Evolutionary conservation across 176 grass and related monocot genomes (phyloP).

Genomic region (Urochloa ruziziensis): DNA sequence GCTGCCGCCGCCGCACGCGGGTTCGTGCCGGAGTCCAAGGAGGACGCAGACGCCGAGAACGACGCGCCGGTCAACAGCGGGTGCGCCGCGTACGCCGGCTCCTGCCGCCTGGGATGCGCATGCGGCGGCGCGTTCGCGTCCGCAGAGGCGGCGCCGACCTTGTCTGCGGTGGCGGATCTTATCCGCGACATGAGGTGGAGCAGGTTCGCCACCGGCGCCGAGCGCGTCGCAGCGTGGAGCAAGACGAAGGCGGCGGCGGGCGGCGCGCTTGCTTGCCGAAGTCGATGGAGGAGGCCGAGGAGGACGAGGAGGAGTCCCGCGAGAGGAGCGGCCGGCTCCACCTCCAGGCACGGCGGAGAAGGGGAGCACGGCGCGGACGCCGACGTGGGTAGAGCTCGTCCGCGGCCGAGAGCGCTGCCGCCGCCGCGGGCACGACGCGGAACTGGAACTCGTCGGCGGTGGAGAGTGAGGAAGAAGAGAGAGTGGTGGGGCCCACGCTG

Average conservation of each 20-base stretch:
- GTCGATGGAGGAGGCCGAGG: slow-evolving; percentile 42
- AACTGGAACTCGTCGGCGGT: slow-evolving; percentile 61
- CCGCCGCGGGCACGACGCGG: slow-evolving; percentile 37
- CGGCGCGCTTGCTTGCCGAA: slow-evolving; percentile 24
- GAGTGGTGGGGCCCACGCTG: too few relatives aligned
- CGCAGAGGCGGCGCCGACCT: not conserved
- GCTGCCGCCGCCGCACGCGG: not conserved
- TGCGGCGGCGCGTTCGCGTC: not conserved
- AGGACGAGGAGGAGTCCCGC: slow-evolving; percentile 37
- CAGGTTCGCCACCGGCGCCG: slow-evolving; percentile 41
- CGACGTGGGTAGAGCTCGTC: slow-evolving; percentile 47
- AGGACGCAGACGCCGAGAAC: slow-evolving; percentile 45
- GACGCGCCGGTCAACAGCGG: slow-evolving; percentile 39
- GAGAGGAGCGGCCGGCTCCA: slow-evolving; percentile 44
- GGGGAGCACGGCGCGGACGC: not conserved
- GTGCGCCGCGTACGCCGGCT: not conserved
- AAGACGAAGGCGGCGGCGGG: not conserved
- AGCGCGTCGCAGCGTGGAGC: slow-evolving; percentile 35
- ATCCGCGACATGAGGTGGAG: slow-evolving; percentile 36
- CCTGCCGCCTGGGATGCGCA: not conserved
- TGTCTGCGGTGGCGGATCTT: not conserved
- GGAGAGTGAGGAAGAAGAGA: too few relatives aligned
- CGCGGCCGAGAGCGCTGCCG: slow-evolving; percentile 50
- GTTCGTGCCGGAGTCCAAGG: slow-evolving; percentile 40
- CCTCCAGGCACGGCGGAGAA: not conserved